phyloP scores from a whole-genome alignment of 495 filamentous ascomycete species.

The Daldinia concentrica region DNA sequence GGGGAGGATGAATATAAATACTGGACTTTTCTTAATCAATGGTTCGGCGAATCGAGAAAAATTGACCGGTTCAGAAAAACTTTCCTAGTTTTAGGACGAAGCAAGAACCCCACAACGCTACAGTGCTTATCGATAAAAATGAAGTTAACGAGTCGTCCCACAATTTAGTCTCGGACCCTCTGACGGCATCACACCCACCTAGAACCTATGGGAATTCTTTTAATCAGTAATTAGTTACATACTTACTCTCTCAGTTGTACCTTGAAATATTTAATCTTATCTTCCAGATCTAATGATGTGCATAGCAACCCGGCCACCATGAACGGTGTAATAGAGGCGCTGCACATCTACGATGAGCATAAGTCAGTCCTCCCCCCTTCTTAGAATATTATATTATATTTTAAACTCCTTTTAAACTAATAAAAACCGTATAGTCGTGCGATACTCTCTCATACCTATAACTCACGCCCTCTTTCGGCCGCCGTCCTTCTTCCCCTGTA shows the following conservation, averaged over 20 bases:
- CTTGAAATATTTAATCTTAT: slow-evolving; percentile 3
- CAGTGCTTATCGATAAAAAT: slow-evolving; percentile 35
- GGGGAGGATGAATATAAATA: not conserved
- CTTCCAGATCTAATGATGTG: slow-evolving; percentile 28
- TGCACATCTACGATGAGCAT: slow-evolving; percentile 95
- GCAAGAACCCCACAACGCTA: slow-evolving; percentile 10
- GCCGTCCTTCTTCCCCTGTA: slow-evolving; percentile 83
- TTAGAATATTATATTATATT: not conserved
- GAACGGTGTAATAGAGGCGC: slow-evolving; percentile 89
- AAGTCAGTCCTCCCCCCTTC: slow-evolving; percentile 63
- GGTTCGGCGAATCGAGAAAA: slow-evolving; percentile 29
- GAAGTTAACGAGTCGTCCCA: slow-evolving; percentile 2
- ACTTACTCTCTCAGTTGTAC: slow-evolving; percentile 5
- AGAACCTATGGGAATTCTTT: too few relatives aligned
- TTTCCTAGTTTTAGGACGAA: slow-evolving; percentile 40
- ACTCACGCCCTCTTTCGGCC: slow-evolving; percentile 80
- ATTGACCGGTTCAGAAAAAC: slow-evolving; percentile 20
- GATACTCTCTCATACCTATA: slow-evolving; percentile 66
- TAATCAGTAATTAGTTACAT: too few relatives aligned
- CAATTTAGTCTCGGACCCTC: slow-evolving; percentile 14
- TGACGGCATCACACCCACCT: slow-evolving; percentile 20
- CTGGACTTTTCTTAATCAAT: slow-evolving; percentile 8
- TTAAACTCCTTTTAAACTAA: slow-evolving; percentile 2
- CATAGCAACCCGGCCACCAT: slow-evolving; percentile 55
- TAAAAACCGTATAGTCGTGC: slow-evolving; percentile 39